Base-by-base conservation (phyloP, 2,329 filamentous ascomycete species). In the Teratosphaeria epicoccoides region DNA sequence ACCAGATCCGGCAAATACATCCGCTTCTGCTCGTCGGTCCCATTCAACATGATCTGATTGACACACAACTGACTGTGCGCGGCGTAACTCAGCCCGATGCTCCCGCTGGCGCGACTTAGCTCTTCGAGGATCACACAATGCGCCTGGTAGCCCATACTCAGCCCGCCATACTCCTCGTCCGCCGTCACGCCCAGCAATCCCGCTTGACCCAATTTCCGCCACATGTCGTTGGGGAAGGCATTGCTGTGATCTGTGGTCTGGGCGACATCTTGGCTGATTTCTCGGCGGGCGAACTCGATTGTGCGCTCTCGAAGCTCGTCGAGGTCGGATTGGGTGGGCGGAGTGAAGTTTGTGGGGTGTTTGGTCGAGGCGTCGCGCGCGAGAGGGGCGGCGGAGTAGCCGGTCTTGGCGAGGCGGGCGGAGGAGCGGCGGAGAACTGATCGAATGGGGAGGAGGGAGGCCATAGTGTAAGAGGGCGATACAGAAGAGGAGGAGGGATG, bases 111-210 rank as follows among this genome's bases (percentile, higher is more conserved):
- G 53, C 91, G 80, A 52, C 86, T 93, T 43, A 98, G 76, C 75
- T 97, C 93, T 71, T 98, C 93, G 82, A 97, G 86, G 45, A 96
- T 88, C 6, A 95, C 76, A 66, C 88, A 95, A 72, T 98, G 93
- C 44, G 93, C 91, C 73, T 97, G 91, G 70, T 97, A 98, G 10
- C 93, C 93, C 82, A 97, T 85, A 1, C 78, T 87, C 45, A 97
- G 71, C 2, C 91, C 93, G 33, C 93, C 93, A 49, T 93, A 88
- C 51, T 88, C 85, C 71, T 95, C 89, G 63, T 95, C 88, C 17
- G 88, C 93, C 7, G 93, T 97, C 63, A 96, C 87, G 53, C 93
- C 93, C 24, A 97, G 78, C 61, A 97, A 85, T 6, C 81, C 93
- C 28, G 93, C 93, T 58, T 89, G 85, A 56, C 93, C 93, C 47